A percentile compares a stretch with the other conserved stretches of the same genome.
Evolutionary conservation across 202 grass and related monocot genomes (phyloP).

Genomic region (Setaria viridis): DNA sequence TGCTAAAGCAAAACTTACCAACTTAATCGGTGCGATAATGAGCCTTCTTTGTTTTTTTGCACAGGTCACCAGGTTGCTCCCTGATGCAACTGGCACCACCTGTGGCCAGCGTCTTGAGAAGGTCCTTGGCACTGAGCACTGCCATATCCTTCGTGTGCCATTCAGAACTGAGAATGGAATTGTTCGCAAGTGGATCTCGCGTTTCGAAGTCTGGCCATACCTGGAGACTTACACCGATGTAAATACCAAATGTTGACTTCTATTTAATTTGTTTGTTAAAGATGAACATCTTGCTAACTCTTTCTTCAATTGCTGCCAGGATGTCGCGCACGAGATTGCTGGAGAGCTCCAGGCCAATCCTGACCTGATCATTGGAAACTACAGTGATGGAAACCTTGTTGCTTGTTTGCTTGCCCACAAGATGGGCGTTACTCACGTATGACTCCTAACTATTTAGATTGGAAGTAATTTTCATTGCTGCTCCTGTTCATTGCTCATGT

Average conservation of each 20-base stretch:
- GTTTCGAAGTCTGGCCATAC: slow-evolving; percentile 99
- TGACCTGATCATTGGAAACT: slow-evolving; percentile 95
- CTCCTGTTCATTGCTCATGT: slow-evolving; percentile 6
- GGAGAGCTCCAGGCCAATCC: slow-evolving; percentile 93
- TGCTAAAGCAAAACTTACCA: not conserved
- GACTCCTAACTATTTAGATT: not conserved
- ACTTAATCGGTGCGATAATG: not conserved
- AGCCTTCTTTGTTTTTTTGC: not conserved
- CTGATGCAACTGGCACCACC: slow-evolving; percentile 94
- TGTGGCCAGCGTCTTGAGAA: slow-evolving; percentile 96
- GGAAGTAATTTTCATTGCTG: not conserved
- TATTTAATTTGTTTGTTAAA: not conserved
- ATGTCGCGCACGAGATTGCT: slow-evolving; percentile 91
- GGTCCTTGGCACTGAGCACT: slow-evolving; percentile 95
- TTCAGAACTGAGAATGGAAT: slow-evolving; percentile 93
- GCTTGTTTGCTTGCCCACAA: slow-evolving; percentile 94
- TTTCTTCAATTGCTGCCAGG: slow-evolving; percentile 55
- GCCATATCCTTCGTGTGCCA: slow-evolving; percentile 94
- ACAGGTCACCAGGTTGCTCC: slow-evolving; percentile 94
- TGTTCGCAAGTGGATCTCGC: slow-evolving; percentile 99
- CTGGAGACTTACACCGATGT: slow-evolving; percentile 97
- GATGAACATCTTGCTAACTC: slow-evolving; percentile 18
- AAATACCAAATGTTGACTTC: slow-evolving; percentile 14
- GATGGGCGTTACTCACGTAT: slow-evolving; percentile 92
- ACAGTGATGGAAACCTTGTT: slow-evolving; percentile 99